Evolutionary conservation across 805 yeast genomes (phyloP), one percentile per base, ranked within the genome.

Genomic region (Komagataella populi): DNA sequence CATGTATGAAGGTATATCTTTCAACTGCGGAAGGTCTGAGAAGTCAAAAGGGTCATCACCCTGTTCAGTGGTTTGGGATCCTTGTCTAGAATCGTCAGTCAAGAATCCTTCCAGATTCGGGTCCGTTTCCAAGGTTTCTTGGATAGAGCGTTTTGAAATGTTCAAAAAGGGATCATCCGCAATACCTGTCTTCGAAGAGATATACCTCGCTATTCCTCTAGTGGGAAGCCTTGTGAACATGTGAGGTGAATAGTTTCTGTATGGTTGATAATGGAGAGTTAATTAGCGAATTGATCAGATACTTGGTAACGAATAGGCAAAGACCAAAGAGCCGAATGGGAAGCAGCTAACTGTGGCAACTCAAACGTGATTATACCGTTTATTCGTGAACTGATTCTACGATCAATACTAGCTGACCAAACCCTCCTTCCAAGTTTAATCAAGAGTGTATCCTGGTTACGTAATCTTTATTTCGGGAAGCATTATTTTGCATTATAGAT

Each of bases 101-200:
- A 59, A 59, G 46, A 64, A 66, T 1, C 60, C 63, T 44, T 53
- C 62, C n/a, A 63, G 50, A 48, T 60, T 60, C 0, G 66, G 65
- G 49, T 64, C 63, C 43, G 57, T 55, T 12, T 64, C 59, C 18
- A 54, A 54, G 10, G 51, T 23, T 43, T 53, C 49, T 23, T 48
- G 45, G 16, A 24, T 36, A 12, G 47, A 45, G 17, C 22, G 22
- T 14, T 45, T 48, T 24, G 51, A 44, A 52, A 24, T 22, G 47
- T 55, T 60, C 24, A 55, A 55, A 49, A 54, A 61, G 23, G 63
- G 59, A 7, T 30, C 39, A 30, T 10, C 14, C 14, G 6, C 39
- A 10, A 30, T 30, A 30, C 39, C 39, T 8, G 39, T 8, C 8
- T 14, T 6, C 5, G 39, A 30, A 10, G 59, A 14, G 47, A 22